Percentiles rank a stretch among this genome's conserved stretches.
phyloP scores from a whole-genome alignment of 345 rosid species.

The Lenwebbia sp. region DNA sequence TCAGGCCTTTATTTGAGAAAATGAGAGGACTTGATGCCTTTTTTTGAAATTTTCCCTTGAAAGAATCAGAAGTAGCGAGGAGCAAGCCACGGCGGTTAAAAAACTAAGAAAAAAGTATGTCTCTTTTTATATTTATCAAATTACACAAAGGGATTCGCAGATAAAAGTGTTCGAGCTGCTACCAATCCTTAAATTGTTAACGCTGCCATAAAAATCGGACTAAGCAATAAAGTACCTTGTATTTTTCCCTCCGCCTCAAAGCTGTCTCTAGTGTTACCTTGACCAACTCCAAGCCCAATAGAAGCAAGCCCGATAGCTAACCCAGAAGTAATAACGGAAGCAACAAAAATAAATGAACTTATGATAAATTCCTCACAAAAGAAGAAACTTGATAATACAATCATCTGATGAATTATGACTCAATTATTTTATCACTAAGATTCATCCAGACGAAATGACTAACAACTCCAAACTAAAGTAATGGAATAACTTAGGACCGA shows the following conservation, averaged over 20 bases:
- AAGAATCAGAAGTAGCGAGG: not conserved
- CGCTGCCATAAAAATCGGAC: not conserved
- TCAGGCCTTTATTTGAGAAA: no score
- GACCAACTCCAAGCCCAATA: conserved; percentile 1
- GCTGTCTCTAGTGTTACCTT: not conserved
- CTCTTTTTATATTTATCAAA: not conserved
- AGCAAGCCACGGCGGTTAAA: not conserved
- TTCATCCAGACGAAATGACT: not conserved
- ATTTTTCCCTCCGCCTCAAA: not conserved
- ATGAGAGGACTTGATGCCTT: no score
- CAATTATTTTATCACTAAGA: not conserved
- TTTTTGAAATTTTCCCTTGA: no score
- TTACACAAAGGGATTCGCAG: not conserved
- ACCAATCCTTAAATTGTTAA: not conserved
- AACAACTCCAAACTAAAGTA: not conserved
- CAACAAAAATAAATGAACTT: not conserved
- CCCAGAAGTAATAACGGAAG: not conserved
- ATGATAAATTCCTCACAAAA: not conserved
- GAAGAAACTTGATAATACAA: not conserved
- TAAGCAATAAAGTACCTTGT: not conserved
- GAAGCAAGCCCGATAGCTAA: conserved; percentile 4
- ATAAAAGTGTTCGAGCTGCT: not conserved
- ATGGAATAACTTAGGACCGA: not conserved
- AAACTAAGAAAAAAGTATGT: not conserved
- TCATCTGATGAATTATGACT: not conserved